phyloP scores from a whole-genome alignment of 2,329 filamentous ascomycete genomes.

The Incumbomyces delicatus region DNA sequence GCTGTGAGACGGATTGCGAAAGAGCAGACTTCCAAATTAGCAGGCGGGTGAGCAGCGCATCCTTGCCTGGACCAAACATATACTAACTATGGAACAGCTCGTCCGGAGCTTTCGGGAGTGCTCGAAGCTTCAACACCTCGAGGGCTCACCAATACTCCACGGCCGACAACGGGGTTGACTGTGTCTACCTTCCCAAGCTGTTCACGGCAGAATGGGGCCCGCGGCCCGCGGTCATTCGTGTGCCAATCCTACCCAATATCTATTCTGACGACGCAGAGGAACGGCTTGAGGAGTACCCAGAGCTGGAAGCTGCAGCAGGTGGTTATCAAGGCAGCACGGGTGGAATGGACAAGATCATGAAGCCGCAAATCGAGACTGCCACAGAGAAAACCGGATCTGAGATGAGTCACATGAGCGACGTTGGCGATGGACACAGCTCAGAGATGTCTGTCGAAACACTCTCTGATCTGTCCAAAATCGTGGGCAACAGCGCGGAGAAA shows the following conservation, averaged over 20 bases:
- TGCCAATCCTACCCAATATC: slow-evolving; percentile 42
- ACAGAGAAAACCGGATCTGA: slow-evolving; percentile 24
- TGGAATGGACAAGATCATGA: slow-evolving; percentile 35
- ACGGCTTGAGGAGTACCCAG: slow-evolving; percentile 16
- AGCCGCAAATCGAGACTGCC: slow-evolving; percentile 46
- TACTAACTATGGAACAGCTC: slow-evolving; percentile 13
- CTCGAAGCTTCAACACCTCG: slow-evolving; percentile 53
- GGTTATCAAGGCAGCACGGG: slow-evolving; percentile 19
- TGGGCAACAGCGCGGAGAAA: slow-evolving; percentile 31
- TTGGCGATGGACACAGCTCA: slow-evolving; percentile 45
- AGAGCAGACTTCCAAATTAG: slow-evolving; percentile 26
- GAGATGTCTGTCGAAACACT: slow-evolving; percentile 42
- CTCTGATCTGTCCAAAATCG: slow-evolving; percentile 41
- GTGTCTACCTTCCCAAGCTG: slow-evolving; percentile 48
- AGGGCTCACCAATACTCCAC: slow-evolving; percentile 46
- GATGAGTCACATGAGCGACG: slow-evolving; percentile 48
- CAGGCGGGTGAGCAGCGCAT: slow-evolving; percentile 27
- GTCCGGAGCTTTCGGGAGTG: slow-evolving; percentile 20
- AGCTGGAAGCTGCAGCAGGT: slow-evolving; percentile 20
- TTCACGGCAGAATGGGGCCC: slow-evolving; percentile 28
- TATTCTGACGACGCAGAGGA: slow-evolving; percentile 24
- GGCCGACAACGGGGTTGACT: slow-evolving; percentile 54
- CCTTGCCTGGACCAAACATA: background rate
- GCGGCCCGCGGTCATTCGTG: slow-evolving; percentile 30
- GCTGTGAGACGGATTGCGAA: slow-evolving; percentile 40